These are phyloP conservation scores for Pisolithus marmoratus DNA, from an alignment of 768 basidiomycete genomes.

Conservation along the genomic window DNA sequence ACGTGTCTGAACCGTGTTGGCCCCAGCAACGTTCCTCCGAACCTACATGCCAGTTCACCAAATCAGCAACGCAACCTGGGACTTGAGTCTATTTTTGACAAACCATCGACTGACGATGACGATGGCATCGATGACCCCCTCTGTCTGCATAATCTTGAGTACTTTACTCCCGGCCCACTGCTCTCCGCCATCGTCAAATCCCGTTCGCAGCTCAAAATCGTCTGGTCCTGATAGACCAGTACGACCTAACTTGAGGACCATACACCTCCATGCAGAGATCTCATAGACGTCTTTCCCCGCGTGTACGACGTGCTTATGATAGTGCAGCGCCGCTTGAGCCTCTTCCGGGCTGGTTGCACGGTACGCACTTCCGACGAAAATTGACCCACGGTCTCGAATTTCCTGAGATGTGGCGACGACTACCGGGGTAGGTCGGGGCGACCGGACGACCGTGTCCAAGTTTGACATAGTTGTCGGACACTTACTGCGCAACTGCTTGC, in stretches of 20 bases:
- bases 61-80: not conserved
- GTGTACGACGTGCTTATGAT: constrained; percentile 56
- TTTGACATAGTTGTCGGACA: constrained; percentile 20
- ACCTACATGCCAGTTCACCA: constrained; percentile 40
- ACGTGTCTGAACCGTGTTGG: constrained; percentile 74
- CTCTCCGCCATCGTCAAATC: constrained; percentile 74
- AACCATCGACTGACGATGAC: constrained; percentile 79
- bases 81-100: constrained; percentile 9
- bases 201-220: constrained; percentile 64
- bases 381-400: constrained; percentile 68
- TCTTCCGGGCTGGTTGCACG: constrained; percentile 46
- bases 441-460: constrained; percentile 51
- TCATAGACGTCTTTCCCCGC: constrained; percentile 59
- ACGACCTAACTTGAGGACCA: constrained; percentile 59
- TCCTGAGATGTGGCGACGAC: constrained; percentile 61
- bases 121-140: constrained; percentile 69
- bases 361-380: constrained; percentile 63
- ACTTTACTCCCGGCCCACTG: constrained; percentile 61
- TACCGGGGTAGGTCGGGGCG: constrained; percentile 38
- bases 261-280: constrained; percentile 75
- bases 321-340: constrained; percentile 43
- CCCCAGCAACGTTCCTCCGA: constrained; percentile 75
- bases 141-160: constrained; percentile 61
- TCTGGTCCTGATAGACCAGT: constrained; percentile 67
- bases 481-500: not conserved